A percentile compares a stretch with the other conserved stretches of the same genome.
Evolutionary conservation across 352 stramenopile genomes (phyloP).

Genomic region (Phytophthora palmivora): DNA sequence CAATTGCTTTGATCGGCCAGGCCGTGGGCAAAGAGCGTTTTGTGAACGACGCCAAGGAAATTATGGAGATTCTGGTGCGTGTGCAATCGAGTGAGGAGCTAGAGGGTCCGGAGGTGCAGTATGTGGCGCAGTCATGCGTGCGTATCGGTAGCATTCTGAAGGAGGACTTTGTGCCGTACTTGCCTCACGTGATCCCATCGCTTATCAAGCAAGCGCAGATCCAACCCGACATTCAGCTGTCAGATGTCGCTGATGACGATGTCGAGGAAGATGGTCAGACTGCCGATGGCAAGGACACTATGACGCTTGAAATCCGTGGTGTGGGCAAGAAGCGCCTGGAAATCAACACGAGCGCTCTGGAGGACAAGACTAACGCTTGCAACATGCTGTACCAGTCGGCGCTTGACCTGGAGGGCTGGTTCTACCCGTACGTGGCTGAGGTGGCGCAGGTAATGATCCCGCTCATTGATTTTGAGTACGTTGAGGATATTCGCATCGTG

Average conservation of each 20-base stretch:
- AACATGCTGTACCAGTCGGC: conserved; percentile 92
- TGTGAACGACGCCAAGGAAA: conserved; percentile 75
- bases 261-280: conserved; percentile 65
- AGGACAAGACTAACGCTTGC: conserved; percentile 88
- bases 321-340: conserved; percentile 85
- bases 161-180: conserved; percentile 87
- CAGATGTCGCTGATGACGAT: conserved; percentile 67
- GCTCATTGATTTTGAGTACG: conserved; percentile 85
- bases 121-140: conserved; percentile 88
- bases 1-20: conserved; percentile 88
- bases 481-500: conserved; percentile 86
- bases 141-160: conserved; percentile 89
- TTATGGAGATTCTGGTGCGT: conserved; percentile 89
- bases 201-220: conserved; percentile 86
- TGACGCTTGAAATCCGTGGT: conserved; percentile 82
- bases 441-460: conserved; percentile 80
- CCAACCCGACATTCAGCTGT: conserved; percentile 83
- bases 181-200: conserved; percentile 83
- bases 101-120: conserved; percentile 82
- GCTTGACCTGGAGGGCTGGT: conserved; percentile 80
- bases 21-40: conserved; percentile 89
- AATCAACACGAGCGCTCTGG: conserved; percentile 88
- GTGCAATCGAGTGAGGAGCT: conserved; percentile 77
- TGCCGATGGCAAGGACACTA: conserved; percentile 67
- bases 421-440: conserved; percentile 86